phyloP scores from a whole-genome alignment of 1,284 basidiomycete genomes.

The Volvariella volvacea region DNA sequence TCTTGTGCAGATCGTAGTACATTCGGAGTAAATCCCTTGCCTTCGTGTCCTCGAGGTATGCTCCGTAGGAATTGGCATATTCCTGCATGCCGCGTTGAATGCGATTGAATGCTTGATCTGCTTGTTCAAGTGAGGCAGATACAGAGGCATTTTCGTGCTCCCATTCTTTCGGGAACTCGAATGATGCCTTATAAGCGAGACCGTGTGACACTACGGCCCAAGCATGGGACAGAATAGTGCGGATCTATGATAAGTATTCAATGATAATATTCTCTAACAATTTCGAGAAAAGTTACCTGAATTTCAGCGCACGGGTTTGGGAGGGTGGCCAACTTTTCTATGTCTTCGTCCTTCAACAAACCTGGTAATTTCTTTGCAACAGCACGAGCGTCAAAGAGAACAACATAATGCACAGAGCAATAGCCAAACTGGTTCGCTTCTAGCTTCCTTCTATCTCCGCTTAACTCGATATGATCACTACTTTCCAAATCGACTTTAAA shows the following conservation, averaged over 20 bases:
- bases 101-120: background rate
- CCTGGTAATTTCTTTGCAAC: background rate
- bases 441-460: background rate
- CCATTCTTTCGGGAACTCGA: background rate
- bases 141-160: background rate
- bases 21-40: background rate
- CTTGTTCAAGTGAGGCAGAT: background rate
- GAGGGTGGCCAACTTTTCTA: background rate
- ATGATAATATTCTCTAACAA: background rate
- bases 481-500: background rate
- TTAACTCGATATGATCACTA: background rate
- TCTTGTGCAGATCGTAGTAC: background rate
- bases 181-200: background rate
- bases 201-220: background rate
- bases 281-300: background rate
- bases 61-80: background rate
- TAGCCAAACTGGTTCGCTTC: background rate
- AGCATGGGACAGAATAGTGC: background rate
- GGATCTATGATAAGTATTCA: background rate
- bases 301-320: conserved; percentile 1
- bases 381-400: background rate
- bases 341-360: background rate
- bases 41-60: background rate
- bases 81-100: background rate
- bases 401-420: background rate